Evolutionary conservation across 495 filamentous ascomycete genomes (phyloP).

Genomic region (Elaphomyces granulatus): DNA sequence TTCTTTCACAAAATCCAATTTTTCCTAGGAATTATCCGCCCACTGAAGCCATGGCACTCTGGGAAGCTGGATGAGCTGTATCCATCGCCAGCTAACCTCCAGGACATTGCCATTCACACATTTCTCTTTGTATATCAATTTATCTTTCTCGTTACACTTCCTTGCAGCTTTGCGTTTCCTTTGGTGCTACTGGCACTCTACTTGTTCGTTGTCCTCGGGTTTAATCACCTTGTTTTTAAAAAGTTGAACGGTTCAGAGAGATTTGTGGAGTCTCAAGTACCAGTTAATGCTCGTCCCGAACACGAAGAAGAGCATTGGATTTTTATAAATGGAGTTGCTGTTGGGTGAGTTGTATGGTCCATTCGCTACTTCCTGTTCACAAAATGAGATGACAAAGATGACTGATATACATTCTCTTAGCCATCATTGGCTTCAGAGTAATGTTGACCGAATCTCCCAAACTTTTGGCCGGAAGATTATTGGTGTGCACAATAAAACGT

Average conservation of each 20-base stretch:
- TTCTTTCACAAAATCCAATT: constrained; percentile 36
- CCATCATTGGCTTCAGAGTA: constrained; percentile 41
- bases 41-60: constrained; percentile 35
- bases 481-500: constrained; percentile 77
- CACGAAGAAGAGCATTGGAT: constrained; percentile 25
- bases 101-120: constrained; percentile 35
- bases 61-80: constrained; percentile 44
- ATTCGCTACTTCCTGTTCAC: too few species aligned
- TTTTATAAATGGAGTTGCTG: constrained; percentile 26
- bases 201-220: constrained; percentile 19
- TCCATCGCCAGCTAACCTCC: constrained; percentile 31
- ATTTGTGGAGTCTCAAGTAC: constrained; percentile 15
- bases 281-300: constrained; percentile 8
- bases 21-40: constrained; percentile 38
- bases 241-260: constrained; percentile 27
- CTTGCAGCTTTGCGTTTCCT: constrained; percentile 33
- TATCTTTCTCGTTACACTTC: constrained; percentile 29
- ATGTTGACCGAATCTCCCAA: constrained; percentile 54
- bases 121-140: constrained; percentile 30
- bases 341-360: constrained; percentile 13
- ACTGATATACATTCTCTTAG: too few species aligned
- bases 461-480: constrained; percentile 62
- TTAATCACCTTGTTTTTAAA: constrained; percentile 38
- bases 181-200: constrained; percentile 31
- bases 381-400: too few species aligned